These are phyloP conservation scores for Astraeus odoratus DNA, from an alignment of 768 basidiomycete species.

Conservation along the genomic window DNA sequence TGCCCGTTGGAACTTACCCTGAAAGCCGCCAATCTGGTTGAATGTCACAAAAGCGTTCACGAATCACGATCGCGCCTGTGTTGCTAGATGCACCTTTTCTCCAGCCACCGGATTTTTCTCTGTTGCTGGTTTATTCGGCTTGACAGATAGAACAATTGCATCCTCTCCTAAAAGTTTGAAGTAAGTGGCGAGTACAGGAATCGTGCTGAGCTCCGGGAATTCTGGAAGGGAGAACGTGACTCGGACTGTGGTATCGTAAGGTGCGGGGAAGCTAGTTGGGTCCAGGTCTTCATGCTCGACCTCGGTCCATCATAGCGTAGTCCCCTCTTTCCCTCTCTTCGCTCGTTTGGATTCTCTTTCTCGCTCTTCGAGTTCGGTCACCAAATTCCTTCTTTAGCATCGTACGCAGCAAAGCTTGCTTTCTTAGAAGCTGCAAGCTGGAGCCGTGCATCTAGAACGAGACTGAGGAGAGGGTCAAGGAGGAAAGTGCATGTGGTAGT, in stretches of 20 bases:
- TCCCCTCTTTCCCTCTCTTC: constrained; percentile 47
- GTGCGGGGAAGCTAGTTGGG: constrained; percentile 47
- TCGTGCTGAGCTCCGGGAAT: constrained; percentile 30
- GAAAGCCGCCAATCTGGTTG: constrained; percentile 69
- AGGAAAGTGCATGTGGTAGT: constrained; percentile 76
- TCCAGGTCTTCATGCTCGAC: constrained; percentile 29
- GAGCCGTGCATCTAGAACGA: constrained; percentile 77
- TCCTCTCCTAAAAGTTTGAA: constrained; percentile 55
- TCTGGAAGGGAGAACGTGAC: constrained; percentile 59
- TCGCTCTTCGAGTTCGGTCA: constrained; percentile 73
- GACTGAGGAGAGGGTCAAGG: constrained; percentile 70
- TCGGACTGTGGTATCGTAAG: constrained; percentile 69
- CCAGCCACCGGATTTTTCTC: constrained; percentile 30
- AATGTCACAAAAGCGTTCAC: constrained; percentile 74
- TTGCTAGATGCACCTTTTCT: constrained; percentile 26
- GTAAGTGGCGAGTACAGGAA: constrained; percentile 27
- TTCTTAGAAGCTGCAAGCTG: constrained; percentile 61
- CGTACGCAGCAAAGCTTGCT: constrained; percentile 62
- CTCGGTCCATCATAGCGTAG: constrained; percentile 20
- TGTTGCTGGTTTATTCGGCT: constrained; percentile 38
- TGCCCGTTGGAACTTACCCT: constrained; percentile 61
- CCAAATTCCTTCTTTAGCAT: constrained; percentile 65
- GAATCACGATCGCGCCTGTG: constrained; percentile 36
- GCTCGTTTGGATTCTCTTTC: constrained; percentile 74
- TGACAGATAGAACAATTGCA: constrained; percentile 64